phyloP scores from a whole-genome alignment of 305 asterid species.

The Fraxinus dipetala region DNA sequence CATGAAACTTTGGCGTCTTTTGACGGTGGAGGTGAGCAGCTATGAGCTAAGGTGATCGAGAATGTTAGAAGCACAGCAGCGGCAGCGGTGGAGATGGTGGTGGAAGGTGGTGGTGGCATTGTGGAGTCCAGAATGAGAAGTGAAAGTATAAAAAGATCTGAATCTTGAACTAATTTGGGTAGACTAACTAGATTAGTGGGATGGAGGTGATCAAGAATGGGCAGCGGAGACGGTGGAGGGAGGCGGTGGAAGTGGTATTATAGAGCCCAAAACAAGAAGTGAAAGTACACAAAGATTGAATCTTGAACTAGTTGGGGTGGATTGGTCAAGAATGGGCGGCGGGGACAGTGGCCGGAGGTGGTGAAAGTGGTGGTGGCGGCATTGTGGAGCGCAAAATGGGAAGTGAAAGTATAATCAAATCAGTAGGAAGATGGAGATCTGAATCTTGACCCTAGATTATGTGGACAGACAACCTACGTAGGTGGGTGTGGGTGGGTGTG shows the following conservation, averaged over 20 bases:
- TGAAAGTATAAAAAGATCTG: constrained; percentile 28
- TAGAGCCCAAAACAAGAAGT: no score
- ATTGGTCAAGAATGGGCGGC: neutral
- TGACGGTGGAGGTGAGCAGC: constrained; percentile 30
- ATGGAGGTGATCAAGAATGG: neutral
- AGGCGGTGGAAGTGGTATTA: no score
- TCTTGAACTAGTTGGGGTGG: constrained; percentile 27
- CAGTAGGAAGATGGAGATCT: neutral
- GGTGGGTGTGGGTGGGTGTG: constrained; percentile 32
- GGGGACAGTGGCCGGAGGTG: neutral
- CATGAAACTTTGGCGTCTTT: constrained; percentile 31
- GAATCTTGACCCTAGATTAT: neutral
- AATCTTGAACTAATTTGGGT: constrained; percentile 28
- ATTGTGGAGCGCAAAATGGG: neutral
- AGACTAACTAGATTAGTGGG: constrained; percentile 17
- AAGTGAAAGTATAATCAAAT: neutral
- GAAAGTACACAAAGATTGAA: constrained; percentile 30
- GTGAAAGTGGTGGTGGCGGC: neutral
- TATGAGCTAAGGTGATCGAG: constrained; percentile 21
- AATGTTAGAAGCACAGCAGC: constrained; percentile 20
- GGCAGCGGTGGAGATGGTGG: constrained; percentile 18
- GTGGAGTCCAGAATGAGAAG: constrained; percentile 30
- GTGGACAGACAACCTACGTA: neutral
- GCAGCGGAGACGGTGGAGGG: neutral
- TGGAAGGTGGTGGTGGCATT: constrained; percentile 27